Base-by-base conservation (phyloP, 208 protist genomes). In the Crithidia sp. region DNA sequence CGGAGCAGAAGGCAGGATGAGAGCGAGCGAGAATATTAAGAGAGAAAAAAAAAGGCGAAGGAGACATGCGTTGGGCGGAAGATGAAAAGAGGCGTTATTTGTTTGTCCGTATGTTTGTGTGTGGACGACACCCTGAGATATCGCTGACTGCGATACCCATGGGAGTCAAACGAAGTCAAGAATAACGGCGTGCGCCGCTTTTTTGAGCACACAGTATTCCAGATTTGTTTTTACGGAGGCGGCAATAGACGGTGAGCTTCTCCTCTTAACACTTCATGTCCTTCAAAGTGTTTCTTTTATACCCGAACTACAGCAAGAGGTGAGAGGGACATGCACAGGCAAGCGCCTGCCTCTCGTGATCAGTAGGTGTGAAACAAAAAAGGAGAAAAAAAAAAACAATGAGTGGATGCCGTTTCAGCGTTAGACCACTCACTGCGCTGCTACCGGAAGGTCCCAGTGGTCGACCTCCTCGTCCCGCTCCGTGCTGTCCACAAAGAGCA, bases 401-500 rank as follows among this genome's bases (percentile, higher is more conserved):
- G 52, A 10, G 54, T 17, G 17, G 12, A 39, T 44, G 37, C 1
- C 28, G 28, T 28, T 28, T 28, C 28, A 28, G 28, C 28, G 28
- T 28, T 0, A 28, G 28, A 28, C 28, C 28, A 28, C 28, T 28
- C 28, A 71, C 57, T 64, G 49, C 62, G 72, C 45, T 3, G 71
- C 61, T 41, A 76, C 71, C 6, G 71, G 71, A 4, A 76, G 55
- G 45, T 67, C 39, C 60, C 70, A 76, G 49, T 71, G 72, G 17
- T 77, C 64, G 7, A n/a, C 55, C 49, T 50, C 62, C 43, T 58
- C 71, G 5, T 54, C 50, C 7, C 62, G 69, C 49, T 66, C 49
- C 2, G 54, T 55, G 62, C 67, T 72, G 56, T 71, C 43, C 52
- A 91, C 76, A 50, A 87, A 71, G 13, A 96, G 68, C 12, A 93